Conservation (phyloP, 148 eudicot genomes). For the Fagopyrum homotropicum region DNA sequence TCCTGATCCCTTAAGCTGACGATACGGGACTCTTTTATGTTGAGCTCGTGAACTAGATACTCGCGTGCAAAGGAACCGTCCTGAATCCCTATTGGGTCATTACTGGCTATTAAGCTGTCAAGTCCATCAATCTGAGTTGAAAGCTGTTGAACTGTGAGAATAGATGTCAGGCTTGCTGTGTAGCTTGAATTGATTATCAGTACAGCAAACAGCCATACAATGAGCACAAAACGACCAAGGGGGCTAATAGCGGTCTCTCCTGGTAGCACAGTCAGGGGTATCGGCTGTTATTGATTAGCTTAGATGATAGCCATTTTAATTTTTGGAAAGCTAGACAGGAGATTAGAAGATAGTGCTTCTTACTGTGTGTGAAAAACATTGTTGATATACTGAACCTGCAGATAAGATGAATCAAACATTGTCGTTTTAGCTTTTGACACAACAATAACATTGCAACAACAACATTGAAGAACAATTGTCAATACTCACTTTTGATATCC, state of each 20-base stretch:
- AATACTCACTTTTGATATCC: background rate
- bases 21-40: slow-evolving; percentile 53
- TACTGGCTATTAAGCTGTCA: slow-evolving; percentile 57
- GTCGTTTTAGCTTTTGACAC: too few relatives aligned
- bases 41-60: slow-evolving; percentile 51
- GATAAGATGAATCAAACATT: slow-evolving; percentile 8
- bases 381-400: slow-evolving; percentile 98
- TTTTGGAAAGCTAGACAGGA: too few relatives aligned
- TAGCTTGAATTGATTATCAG: slow-evolving; percentile 82
- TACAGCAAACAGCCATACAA: slow-evolving; percentile 81
- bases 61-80: slow-evolving; percentile 79
- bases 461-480: too few relatives aligned
- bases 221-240: slow-evolving; percentile 60
- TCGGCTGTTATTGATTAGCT: too few relatives aligned
- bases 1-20: slow-evolving; percentile 30
- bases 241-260: slow-evolving; percentile 80
- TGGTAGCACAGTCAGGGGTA: slow-evolving; percentile 18
- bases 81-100: slow-evolving; percentile 67
- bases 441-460: too few relatives aligned
- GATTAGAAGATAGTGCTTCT: slow-evolving; percentile 18
- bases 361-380: slow-evolving; percentile 93
- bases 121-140: slow-evolving; percentile 59
- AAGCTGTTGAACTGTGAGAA: slow-evolving; percentile 77
- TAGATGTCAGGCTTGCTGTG: slow-evolving; percentile 90
- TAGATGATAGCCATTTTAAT: too few relatives aligned